Evolutionary conservation across 139 green algal species (phyloP), one percentile per base, ranked within the genome.

Genomic region (Desmodesmus armatus): DNA sequence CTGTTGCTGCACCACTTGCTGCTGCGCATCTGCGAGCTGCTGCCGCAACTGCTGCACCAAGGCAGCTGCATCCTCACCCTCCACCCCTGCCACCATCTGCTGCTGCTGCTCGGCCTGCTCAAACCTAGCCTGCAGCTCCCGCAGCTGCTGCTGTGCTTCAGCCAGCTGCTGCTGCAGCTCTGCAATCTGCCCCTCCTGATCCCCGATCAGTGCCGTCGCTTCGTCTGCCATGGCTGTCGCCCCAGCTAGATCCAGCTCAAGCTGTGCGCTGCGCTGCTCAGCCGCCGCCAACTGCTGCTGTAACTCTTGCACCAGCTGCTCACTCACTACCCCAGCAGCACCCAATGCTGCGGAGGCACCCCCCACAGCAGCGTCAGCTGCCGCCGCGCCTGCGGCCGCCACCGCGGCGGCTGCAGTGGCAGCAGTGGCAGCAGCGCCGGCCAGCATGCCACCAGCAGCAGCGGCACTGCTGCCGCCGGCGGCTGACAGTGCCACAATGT

Each of bases 1-100:
- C 71, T 62, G n/a, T 47, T 80, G 41, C 72, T 80, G 72, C 5
- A 78, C 41, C 25, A n/a, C n/a, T n/a, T 78, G n/a, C n/a, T n/a
- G n/a, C n/a, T n/a, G n/a, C n/a, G n/a, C n/a, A n/a, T n/a, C n/a
- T n/a, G n/a, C n/a, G n/a, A n/a, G n/a, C n/a, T n/a, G 71, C 71
- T 78, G 71, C 43, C 63, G 71, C 27, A 63, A 25, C 71, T 78
- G n/a, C n/a, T n/a, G n/a, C n/a, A n/a, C n/a, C n/a, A n/a, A n/a
- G n/a, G n/a, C n/a, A n/a, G n/a, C n/a, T n/a, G n/a, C n/a, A n/a
- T n/a, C n/a, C n/a, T n/a, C n/a, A n/a, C n/a, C n/a, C n/a, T n/a
- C n/a, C n/a, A n/a, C n/a, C n/a, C n/a, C n/a, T n/a, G n/a, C n/a
- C n/a, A n/a, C n/a, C n/a, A n/a, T n/a, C n/a, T n/a, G n/a, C n/a